Base-by-base conservation (phyloP, 192 early-diverging fungal genomes). In the Backusella tarrabulga region DNA sequence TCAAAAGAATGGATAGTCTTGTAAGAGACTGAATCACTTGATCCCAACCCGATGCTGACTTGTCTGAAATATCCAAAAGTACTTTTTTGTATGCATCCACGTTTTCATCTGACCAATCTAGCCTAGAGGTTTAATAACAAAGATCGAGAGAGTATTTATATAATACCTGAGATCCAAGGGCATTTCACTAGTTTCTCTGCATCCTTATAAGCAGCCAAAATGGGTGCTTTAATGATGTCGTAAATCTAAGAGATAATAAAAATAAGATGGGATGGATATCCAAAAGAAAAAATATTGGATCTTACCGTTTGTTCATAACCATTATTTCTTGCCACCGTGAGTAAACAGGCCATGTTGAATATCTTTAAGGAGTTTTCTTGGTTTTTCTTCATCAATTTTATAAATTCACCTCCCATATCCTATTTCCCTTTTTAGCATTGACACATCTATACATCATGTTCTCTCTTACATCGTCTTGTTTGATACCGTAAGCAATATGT, bases 401-500 rank as follows among this genome's bases (percentile, higher is more conserved):
- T 77, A 19, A 91, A 79, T 68, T 87, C 87, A 1, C 38, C 72
- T 9, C 89, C 89, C 34, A 90, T 71, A 66, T 88, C 86, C 81
- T 75, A 50, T n/a, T 4, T 50, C 19, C 4, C 6, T 34, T 34
- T 29, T 29, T 36, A 50, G 73, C 21, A 41, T 7, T 34, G 73
- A 4, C 32, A 32, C 32, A 32, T 3, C n/a, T 81, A 23, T 82
- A 60, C 41, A 79, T 76, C 9, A 76, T 63, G 56, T 83, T 46
- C 1, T 83, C 69, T 17, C 29, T 60, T 76, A 88, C 89, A 79
- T 92, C 89, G 80, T 94, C 92, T 80, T 94, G 93, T 67, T 90
- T 91, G 34, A 92, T 87, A 29, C 87, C 89, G 72, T 91, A 93
- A 76, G 85, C 87, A 41, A 94, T 85, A 72, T 94, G 91, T 66